phyloP scores from a whole-genome alignment of 352 stramenopile species.

The Stramenopiles sp. region DNA sequence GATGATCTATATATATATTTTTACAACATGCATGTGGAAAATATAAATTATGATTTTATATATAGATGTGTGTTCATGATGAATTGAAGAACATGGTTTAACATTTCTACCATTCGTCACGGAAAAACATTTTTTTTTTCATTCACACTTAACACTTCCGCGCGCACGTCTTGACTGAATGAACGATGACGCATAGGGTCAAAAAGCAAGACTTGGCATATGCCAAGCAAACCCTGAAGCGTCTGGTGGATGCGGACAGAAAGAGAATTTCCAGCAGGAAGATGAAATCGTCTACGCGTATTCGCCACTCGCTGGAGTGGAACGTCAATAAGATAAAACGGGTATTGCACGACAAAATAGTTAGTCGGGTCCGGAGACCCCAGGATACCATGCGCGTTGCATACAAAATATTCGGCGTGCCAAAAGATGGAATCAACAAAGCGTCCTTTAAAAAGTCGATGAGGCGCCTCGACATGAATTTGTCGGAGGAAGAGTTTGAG shows the following conservation, averaged over 20 bases:
- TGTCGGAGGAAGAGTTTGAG: no score
- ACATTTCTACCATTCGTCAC: no score
- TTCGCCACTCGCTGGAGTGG: neutral
- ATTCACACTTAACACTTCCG: no score
- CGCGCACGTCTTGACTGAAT: no score
- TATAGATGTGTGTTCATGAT: no score
- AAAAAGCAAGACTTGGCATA: slow-evolving; percentile 3
- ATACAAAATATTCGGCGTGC: neutral
- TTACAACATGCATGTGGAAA: no score
- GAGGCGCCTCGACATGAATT: no score
- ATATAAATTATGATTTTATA: no score
- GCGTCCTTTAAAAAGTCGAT: neutral
- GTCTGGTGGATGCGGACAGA: neutral
- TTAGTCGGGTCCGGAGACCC: neutral
- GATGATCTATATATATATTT: no score
- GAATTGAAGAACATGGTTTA: no score
- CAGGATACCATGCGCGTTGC: slow-evolving; percentile 2
- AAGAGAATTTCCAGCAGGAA: neutral
- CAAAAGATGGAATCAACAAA: neutral
- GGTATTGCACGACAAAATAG: neutral
- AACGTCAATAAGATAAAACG: neutral
- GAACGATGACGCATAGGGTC: neutral
- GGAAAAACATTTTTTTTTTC: no score
- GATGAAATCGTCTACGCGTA: neutral
- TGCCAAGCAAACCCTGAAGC: neutral